Percentiles rank a stretch among this genome's conserved stretches.
Evolutionary conservation across 23 red algal genomes (phyloP).

Genomic region (Gracilaria caudata): DNA sequence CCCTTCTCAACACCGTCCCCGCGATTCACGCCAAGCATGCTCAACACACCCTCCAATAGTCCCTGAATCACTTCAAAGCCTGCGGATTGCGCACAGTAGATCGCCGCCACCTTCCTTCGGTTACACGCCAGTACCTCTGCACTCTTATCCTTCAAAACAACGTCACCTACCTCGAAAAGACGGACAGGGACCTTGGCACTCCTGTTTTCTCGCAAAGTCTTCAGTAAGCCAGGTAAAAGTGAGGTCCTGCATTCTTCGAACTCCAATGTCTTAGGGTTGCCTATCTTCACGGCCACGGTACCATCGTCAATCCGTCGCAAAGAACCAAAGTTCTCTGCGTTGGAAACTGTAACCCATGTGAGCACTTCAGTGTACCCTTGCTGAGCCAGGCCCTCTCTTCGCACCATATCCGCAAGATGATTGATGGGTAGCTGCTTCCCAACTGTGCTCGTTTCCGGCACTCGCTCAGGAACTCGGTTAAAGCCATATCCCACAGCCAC

Average conservation of each 20-base stretch:
- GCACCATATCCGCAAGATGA: constrained; percentile 84
- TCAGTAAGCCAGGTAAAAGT: constrained; percentile 87
- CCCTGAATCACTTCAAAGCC: constrained; percentile 96
- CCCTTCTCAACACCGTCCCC: constrained; percentile 11
- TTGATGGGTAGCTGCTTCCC: constrained; percentile 81
- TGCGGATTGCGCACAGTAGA: constrained; percentile 80
- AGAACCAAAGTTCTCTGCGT: constrained; percentile 85
- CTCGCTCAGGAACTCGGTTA: constrained; percentile 76
- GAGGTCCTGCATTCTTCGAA: constrained; percentile 92
- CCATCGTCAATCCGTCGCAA: constrained; percentile 74
- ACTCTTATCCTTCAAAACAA: constrained; percentile 74
- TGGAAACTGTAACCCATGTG: constrained; percentile 98
- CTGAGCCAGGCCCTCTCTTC: constrained; percentile 88
- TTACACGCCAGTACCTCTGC: constrained; percentile 78
- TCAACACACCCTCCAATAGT: constrained; percentile 85
- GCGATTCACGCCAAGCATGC: constrained; percentile 44
- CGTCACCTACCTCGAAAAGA: constrained; percentile 95
- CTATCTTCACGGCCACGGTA: constrained; percentile 78
- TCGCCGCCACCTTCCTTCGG: constrained; percentile 72
- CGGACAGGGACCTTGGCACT: constrained; percentile 86
- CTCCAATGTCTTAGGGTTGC: constrained; percentile 96
- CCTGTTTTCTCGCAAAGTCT: constrained; percentile 97
- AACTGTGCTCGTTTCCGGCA: constrained; percentile 67
- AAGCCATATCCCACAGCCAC: constrained; percentile 95
- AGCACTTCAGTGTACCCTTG: constrained; percentile 96